Evolutionary conservation across 805 yeast genomes (phyloP), one percentile per base, ranked within the genome.

Genomic region (Ogataea glucozyma): DNA sequence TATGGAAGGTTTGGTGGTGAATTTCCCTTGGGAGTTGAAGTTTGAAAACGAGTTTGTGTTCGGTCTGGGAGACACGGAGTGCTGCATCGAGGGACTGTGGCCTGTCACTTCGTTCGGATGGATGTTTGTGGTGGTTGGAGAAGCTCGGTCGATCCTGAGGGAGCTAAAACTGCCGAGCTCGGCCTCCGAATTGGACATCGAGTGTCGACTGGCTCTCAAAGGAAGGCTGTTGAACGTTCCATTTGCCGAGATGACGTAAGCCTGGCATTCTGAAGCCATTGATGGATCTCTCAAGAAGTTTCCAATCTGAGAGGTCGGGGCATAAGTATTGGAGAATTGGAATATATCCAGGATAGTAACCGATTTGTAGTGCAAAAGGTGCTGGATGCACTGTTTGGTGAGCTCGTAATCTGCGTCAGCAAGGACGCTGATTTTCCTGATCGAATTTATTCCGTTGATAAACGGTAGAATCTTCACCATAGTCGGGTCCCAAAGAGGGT

Each of bases 401-500:
- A 91, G 69, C 14, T 74, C 69, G 51, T 81, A 82, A 57, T 89
- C 95, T 27, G 96, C 84, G 54, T 86, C 81, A 1, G 97, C 88
- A 39, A 89, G 64, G 39, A 79, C 78, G 14, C 96, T 79, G 27
- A 95, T 91, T 42, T 76, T 74, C 26, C 79, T 72, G 14, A 93
- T 79, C 5, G 93, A 86, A 60, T 91, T 91, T 37, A 89, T 72
- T 1, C 99, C 99, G 56, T 93, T 80, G 38, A 93, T 88, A 52
- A 72, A 85, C 0, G 97, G 96, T 9, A 88, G 66, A 18, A 93
- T 86, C 52, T 85, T 83, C 34, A 88, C 71, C 93, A 93, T 85
- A 2, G 98, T 91, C 1, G 97, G 97, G 63, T 93, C 99, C 97
- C 99, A 93, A 55, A 86, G 84, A 7, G 86, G 84, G 62, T 93